These are phyloP conservation scores for Colletotrichum filicis DNA, from an alignment of 2,329 filamentous ascomycete species.

Conservation along the genomic window DNA sequence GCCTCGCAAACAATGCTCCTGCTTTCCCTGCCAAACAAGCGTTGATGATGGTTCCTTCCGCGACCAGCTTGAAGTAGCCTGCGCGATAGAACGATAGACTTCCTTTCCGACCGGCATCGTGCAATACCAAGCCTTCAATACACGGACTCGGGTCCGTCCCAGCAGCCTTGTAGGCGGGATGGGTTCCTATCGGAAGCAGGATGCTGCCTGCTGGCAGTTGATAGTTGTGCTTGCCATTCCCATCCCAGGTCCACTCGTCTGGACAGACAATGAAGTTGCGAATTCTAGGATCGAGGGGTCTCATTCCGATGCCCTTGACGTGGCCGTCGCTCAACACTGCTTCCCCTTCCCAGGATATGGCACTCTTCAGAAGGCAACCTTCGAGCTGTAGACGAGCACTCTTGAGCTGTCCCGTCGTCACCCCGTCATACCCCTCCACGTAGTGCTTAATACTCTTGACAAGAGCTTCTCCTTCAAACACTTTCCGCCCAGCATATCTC, in stretches of 20 bases:
- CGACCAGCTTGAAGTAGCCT: neutral
- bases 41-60: neutral
- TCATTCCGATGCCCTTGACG: neutral
- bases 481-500: neutral
- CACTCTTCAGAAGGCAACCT: neutral
- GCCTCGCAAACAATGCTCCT: neutral
- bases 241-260: neutral
- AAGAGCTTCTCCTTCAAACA: neutral
- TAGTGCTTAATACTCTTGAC: neutral
- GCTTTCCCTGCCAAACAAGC: neutral
- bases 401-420: neutral
- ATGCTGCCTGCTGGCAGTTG: neutral
- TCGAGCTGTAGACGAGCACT: neutral
- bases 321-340: neutral
- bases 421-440: neutral
- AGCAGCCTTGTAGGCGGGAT: neutral
- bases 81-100: neutral
- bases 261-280: neutral
- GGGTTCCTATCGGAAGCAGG: neutral
- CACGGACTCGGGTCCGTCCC: neutral
- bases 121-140: neutral
- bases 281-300: neutral
- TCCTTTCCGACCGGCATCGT: neutral
- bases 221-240: neutral
- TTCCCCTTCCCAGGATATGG: neutral